Evolutionary conservation across 306 rosid genomes (phyloP).

Genomic region (Psophocarpus tetragonolobus): DNA sequence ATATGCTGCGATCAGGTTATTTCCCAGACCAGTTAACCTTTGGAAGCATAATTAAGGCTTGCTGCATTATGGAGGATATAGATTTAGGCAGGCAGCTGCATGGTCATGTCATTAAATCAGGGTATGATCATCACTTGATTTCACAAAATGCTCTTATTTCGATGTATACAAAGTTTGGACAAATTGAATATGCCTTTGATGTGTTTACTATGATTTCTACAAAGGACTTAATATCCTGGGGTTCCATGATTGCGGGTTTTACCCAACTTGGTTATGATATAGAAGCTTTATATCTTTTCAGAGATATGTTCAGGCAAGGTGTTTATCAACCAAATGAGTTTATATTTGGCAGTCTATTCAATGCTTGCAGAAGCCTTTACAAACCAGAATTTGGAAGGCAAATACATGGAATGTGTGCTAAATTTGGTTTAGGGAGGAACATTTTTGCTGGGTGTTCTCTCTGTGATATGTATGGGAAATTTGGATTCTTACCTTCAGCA

Average conservation of each 20-base stretch:
- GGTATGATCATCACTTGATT: conserved; percentile 48
- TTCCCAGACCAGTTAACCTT: conserved; percentile 70
- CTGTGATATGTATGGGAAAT: conserved; percentile 78
- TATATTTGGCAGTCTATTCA: conserved; percentile 66
- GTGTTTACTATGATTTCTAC: conserved; percentile 51
- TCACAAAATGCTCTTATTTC: conserved; percentile 81
- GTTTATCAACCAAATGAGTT: conserved; percentile 66
- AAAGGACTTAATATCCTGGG: conserved; percentile 81
- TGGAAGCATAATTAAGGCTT: conserved; percentile 71
- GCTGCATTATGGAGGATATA: conserved; percentile 49
- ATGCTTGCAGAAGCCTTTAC: conserved; percentile 65
- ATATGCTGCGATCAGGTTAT: conserved; percentile 59
- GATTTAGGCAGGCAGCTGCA: conserved; percentile 66
- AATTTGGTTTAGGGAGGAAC: conserved; percentile 65
- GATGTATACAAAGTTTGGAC: conserved; percentile 66
- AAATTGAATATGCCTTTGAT: conserved; percentile 50
- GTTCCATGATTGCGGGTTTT: conserved; percentile 74
- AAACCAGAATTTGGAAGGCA: conserved; percentile 72
- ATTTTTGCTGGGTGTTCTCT: conserved; percentile 77
- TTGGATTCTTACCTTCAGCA: conserved; percentile 54
- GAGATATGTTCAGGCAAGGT: conserved; percentile 62
- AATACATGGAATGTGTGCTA: conserved; percentile 64
- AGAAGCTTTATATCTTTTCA: conserved; percentile 64
- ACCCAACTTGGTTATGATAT: conserved; percentile 64
- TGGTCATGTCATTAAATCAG: conserved; percentile 62